phyloP scores from a whole-genome alignment of 805 yeast species.

The Wickerhamiella dianesei region DNA sequence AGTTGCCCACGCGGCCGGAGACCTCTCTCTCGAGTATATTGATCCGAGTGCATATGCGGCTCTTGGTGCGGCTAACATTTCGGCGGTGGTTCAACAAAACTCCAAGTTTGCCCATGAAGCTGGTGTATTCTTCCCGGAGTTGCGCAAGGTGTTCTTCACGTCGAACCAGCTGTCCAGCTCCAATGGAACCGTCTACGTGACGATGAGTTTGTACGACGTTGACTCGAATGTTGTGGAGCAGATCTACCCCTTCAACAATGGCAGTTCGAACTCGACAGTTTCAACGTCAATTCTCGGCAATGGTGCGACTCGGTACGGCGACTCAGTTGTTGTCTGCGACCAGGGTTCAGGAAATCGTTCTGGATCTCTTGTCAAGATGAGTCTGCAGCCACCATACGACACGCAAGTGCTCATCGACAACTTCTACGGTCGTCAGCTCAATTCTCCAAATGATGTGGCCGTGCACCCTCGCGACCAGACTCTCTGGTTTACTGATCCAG shows the following conservation, averaged over 20 bases:
- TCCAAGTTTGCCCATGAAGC: conserved; percentile 23
- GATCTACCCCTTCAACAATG: background rate
- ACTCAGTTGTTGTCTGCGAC: conserved; percentile 18
- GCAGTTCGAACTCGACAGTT: background rate
- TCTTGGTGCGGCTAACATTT: conserved; percentile 11
- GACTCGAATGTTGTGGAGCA: background rate
- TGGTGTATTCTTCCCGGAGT: conserved; percentile 19
- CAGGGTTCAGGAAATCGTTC: conserved; percentile 18
- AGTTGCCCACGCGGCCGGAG: background rate
- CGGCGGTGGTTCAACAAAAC: conserved; percentile 12
- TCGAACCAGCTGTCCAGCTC: conserved; percentile 17
- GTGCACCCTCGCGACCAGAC: conserved; percentile 18
- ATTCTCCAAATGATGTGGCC: conserved; percentile 22
- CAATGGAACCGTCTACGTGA: background rate
- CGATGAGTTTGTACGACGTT: background rate
- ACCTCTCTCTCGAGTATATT: background rate
- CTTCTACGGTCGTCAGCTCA: conserved; percentile 21
- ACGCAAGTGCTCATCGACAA: conserved; percentile 15
- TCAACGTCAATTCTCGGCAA: conserved; percentile 10
- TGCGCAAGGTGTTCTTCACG: conserved; percentile 21
- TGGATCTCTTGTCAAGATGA: conserved; percentile 16
- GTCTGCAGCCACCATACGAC: conserved; percentile 14
- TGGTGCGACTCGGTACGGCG: conserved; percentile 20
- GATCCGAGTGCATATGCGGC: background rate
- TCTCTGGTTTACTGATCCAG: conserved; percentile 24